phyloP scores from a whole-genome alignment of 768 basidiomycete species.

The Termitomyces sp. region DNA sequence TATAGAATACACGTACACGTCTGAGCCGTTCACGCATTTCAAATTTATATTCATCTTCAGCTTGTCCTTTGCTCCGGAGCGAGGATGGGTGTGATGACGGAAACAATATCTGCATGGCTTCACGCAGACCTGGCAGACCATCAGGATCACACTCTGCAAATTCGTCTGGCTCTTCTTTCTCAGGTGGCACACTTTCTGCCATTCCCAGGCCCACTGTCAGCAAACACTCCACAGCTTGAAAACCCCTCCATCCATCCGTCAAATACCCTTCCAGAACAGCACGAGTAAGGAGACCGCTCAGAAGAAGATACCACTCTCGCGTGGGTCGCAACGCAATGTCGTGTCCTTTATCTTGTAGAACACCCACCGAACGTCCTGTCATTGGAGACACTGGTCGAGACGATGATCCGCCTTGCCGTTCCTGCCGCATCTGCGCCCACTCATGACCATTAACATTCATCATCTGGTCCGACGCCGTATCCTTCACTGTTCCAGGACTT shows the following conservation, averaged over 20 bases:
- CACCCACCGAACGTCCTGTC: slow-evolving; percentile 5
- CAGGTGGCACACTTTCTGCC: slow-evolving; percentile 22
- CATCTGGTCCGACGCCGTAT: slow-evolving; percentile 19
- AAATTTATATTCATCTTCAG: slow-evolving; percentile 65
- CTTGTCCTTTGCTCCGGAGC: slow-evolving; percentile 32
- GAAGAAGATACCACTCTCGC: slow-evolving; percentile 75
- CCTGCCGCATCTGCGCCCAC: slow-evolving; percentile 12
- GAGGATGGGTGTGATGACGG: slow-evolving; percentile 40
- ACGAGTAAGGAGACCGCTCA: slow-evolving; percentile 73
- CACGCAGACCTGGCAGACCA: slow-evolving; percentile 61
- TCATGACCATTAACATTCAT: slow-evolving; percentile 11
- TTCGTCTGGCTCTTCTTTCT: slow-evolving; percentile 26
- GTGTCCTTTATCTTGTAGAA: slow-evolving; percentile 28
- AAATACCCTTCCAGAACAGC: slow-evolving; percentile 84
- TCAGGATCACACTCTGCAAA: slow-evolving; percentile 70
- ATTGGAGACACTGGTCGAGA: slow-evolving; percentile 11
- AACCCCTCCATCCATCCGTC: slow-evolving; percentile 73
- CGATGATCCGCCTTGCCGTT: slow-evolving; percentile 5
- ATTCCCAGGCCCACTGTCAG: slow-evolving; percentile 66
- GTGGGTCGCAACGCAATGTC: slow-evolving; percentile 60
- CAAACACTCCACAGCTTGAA: slow-evolving; percentile 63
- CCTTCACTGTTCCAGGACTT: slow-evolving; percentile 20
- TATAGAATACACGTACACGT: slow-evolving; percentile 43
- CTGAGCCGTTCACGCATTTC: slow-evolving; percentile 72
- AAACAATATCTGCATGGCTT: slow-evolving; percentile 67